These are phyloP conservation scores for Cryptococcus maquisensis DNA, from an alignment of 1,284 basidiomycete species.

Conservation along the genomic window DNA sequence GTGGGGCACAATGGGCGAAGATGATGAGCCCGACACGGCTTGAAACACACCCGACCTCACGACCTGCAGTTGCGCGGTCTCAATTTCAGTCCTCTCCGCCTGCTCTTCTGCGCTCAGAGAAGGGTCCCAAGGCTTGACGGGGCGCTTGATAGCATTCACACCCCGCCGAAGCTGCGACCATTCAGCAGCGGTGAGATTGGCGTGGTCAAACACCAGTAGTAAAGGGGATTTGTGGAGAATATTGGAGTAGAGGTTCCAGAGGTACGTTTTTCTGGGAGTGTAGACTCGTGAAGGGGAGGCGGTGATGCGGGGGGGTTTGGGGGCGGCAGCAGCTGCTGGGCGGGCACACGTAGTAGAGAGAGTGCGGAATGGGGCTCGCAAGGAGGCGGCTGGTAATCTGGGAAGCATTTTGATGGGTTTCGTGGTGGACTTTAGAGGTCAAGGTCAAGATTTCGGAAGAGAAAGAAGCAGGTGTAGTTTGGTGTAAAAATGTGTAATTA, in stretches of 20 bases:
- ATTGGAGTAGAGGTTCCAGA: conserved; percentile 45
- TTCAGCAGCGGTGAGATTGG: conserved; percentile 45
- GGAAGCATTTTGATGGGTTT: background rate
- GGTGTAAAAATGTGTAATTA: too few species aligned
- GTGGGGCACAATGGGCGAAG: conserved; percentile 7
- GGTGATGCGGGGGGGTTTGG: conserved; percentile 5
- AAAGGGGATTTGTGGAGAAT: conserved; percentile 42
- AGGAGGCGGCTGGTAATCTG: background rate
- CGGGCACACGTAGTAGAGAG: background rate
- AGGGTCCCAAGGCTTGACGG: conserved; percentile 12
- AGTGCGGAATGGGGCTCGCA: background rate
- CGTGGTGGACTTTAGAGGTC: too few species aligned
- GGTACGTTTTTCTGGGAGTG: conserved; percentile 46
- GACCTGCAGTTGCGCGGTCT: conserved; percentile 35
- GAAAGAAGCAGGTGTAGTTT: too few species aligned
- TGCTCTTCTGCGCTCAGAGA: background rate
- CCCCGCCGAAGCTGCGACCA: conserved; percentile 37
- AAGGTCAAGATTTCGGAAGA: too few species aligned
- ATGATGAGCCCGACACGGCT: conserved; percentile 14
- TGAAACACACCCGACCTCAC: conserved; percentile 46
- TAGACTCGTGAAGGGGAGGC: conserved; percentile 25
- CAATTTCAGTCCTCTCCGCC: conserved; percentile 2
- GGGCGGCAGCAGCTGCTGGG: conserved; percentile 1
- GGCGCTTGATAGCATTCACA: conserved; percentile 33
- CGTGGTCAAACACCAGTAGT: conserved; percentile 49